Base-by-base conservation (phyloP, 108 stramenopile species). In the Nannochloropsis salina region DNA sequence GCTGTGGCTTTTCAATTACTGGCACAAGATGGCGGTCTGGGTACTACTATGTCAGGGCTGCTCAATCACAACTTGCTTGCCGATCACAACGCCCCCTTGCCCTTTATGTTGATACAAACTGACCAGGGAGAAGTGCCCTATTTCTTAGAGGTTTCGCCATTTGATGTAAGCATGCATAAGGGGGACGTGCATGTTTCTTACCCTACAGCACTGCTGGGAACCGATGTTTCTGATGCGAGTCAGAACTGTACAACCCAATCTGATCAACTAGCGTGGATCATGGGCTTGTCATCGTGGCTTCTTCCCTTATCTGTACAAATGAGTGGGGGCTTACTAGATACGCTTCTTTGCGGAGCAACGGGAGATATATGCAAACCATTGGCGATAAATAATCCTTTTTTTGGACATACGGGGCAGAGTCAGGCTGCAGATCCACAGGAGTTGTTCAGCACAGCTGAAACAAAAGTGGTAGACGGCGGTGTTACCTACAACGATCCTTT, bases 181-280 rank as follows among this genome's bases (percentile, higher is more conserved):
- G 61, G 61, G 15, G 61, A 74, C 4, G 61, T 74, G 61, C 61
- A 74, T 6, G 61, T 74, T 8, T 74, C 61, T n/a, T 74, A 74
- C 61, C 61, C 61, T n/a, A 74, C 61, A 74, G 61, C 61, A 74
- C n/a, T 74, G 61, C 61, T 74, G 15, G 61, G 61, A n/a, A 74
- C 61, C 3, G 61, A 74, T 74, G 61, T n/a, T 74, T 15, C 4
- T 15, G 61, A 74, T n/a, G 2, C 61, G 61, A 74, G n/a, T n/a
- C 15, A 74, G 61, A 15, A n/a, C 61, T 74, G 61, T 74, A 74
- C 61, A 74, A 74, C 2, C 20, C 61, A 74, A 74, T n/a, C 2
- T 74, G 61, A 74, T n/a, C 61, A 74, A n/a, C 20, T 74, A n/a
- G 15, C 61, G n/a, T 74, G 61, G 61, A 1, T 74, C 61, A 74